These are phyloP conservation scores for Gillenia trifoliata DNA, from an alignment of 306 rosid species.

Conservation along the genomic window DNA sequence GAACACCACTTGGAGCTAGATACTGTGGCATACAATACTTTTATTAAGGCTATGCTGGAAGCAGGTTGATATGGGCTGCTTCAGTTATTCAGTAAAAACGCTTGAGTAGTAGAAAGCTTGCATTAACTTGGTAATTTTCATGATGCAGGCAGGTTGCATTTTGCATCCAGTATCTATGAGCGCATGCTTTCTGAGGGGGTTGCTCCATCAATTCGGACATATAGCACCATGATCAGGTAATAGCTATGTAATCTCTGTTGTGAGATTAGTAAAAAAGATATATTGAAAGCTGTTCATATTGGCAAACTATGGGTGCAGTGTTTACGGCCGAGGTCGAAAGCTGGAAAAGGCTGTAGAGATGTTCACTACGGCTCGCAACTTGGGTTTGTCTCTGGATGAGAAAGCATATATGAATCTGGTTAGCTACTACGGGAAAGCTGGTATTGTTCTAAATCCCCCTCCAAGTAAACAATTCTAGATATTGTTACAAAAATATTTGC, in stretches of 20 bases:
- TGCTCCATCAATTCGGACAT: constrained; percentile 81
- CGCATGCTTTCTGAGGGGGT: constrained; percentile 57
- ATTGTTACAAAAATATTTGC: not conserved
- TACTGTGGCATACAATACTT: constrained; percentile 88
- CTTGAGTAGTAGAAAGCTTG: constrained; percentile 16
- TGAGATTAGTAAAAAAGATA: not conserved
- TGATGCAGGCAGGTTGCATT: constrained; percentile 63
- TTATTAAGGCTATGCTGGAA: constrained; percentile 87
- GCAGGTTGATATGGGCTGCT: constrained; percentile 51
- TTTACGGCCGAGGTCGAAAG: constrained; percentile 75
- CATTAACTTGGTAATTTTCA: constrained; percentile 25
- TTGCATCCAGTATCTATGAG: constrained; percentile 66
- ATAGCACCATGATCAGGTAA: constrained; percentile 90
- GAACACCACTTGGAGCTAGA: constrained; percentile 62
- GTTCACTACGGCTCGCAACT: constrained; percentile 54
- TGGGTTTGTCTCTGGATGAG: constrained; percentile 57
- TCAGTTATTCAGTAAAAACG: constrained; percentile 8
- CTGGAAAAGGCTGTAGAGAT: constrained; percentile 74
- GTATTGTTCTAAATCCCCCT: constrained; percentile 30
- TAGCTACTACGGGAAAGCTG: constrained; percentile 85
- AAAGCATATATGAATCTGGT: constrained; percentile 74
- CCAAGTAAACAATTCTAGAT: not conserved
- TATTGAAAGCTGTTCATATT: not conserved
- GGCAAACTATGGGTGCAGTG: constrained; percentile 45
- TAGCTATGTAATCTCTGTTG: constrained; percentile 1